Evolutionary conservation across 2,329 filamentous ascomycete genomes (phyloP).

Genomic region (Alternaria ethzedia): DNA sequence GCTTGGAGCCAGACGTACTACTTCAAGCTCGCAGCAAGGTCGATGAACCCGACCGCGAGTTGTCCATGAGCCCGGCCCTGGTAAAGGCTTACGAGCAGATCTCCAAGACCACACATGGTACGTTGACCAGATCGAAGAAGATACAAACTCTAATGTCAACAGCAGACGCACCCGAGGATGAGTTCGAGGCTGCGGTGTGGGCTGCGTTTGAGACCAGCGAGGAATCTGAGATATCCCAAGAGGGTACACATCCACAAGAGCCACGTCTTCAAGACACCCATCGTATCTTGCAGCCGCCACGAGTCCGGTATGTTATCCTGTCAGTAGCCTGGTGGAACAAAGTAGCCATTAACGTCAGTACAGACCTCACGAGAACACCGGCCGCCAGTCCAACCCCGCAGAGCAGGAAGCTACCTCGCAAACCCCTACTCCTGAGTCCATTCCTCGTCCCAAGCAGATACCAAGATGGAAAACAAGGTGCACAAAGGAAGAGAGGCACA

Average conservation of each 20-base stretch:
- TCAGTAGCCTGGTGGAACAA: not conserved
- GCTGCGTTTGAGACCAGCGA: not conserved
- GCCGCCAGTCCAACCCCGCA: not conserved
- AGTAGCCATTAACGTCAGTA: not conserved
- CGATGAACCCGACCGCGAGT: not conserved
- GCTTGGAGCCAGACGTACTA: not conserved
- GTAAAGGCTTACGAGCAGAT: not conserved
- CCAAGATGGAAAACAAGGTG: not conserved
- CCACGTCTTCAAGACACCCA: not conserved
- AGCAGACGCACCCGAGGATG: not conserved
- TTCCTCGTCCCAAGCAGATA: not conserved
- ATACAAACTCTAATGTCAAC: not conserved
- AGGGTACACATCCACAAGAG: not conserved
- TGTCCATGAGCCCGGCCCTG: not conserved
- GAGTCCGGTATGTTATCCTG: not conserved
- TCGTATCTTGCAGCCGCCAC: not conserved
- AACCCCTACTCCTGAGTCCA: not conserved
- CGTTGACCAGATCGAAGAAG: not conserved
- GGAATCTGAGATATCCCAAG: not conserved
- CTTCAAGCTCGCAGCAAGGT: not conserved
- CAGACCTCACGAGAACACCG: not conserved
- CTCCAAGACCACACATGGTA: not conserved
- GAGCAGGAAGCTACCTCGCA: not conserved
- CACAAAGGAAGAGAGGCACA: not conserved
- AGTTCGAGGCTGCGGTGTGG: not conserved